phyloP scores from a whole-genome alignment of 208 protist genomes.

The Trichomonas gallinae region DNA sequence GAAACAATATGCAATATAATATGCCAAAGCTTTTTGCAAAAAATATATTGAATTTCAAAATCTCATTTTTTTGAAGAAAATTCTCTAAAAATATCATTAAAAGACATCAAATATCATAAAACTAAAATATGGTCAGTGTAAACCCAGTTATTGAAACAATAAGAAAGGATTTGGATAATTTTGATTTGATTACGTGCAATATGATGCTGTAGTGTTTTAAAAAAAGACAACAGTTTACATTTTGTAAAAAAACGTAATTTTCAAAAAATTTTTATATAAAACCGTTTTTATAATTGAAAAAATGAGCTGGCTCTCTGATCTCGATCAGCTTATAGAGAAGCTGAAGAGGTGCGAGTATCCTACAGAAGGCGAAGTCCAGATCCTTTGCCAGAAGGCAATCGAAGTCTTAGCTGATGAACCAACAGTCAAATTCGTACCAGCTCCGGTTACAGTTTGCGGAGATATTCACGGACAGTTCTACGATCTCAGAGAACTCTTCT shows the following conservation, averaged over 20 bases:
- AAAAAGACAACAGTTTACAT: too few species aligned
- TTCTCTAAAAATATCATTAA: too few species aligned
- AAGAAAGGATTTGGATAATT: too few species aligned
- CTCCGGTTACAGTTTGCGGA: slow-evolving; percentile 2
- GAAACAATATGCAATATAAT: too few species aligned
- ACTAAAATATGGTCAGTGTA: too few species aligned
- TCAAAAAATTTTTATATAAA: not conserved
- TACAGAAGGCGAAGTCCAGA: slow-evolving; percentile 48
- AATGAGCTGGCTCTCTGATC: slow-evolving; percentile 24
- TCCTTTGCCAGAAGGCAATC: slow-evolving; percentile 14
- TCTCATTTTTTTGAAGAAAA: too few species aligned
- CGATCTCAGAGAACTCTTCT: slow-evolving; percentile 70
- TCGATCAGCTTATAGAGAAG: slow-evolving; percentile 50
- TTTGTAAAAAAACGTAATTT: not conserved
- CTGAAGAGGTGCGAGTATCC: slow-evolving; percentile 51
- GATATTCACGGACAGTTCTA: slow-evolving; percentile 30
- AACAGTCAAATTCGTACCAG: not conserved
- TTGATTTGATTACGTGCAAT: too few species aligned
- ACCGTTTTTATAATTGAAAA: not conserved
- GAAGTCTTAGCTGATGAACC: slow-evolving; percentile 7
- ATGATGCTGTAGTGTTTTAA: too few species aligned
- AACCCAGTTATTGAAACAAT: too few species aligned
- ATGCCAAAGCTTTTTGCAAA: too few species aligned
- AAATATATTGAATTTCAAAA: too few species aligned
- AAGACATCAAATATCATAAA: too few species aligned